These are phyloP conservation scores for Arachnopeziza araneosa DNA, from an alignment of 2,329 filamentous ascomycete species.

Conservation along the genomic window DNA sequence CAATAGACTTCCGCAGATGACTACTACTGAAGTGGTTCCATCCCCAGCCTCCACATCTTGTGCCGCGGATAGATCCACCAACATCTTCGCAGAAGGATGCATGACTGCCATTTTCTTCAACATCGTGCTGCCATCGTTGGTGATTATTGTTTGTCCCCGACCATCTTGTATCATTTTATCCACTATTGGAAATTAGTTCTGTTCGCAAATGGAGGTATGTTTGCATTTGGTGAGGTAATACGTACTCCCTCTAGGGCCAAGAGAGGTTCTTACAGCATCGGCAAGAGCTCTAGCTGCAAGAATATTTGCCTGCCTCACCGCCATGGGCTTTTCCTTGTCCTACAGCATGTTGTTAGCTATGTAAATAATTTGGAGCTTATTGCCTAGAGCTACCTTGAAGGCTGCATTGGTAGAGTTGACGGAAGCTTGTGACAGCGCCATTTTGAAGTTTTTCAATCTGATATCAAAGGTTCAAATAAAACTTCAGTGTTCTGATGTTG, in stretches of 20 bases:
- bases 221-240: neutral
- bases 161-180: constrained; percentile 60
- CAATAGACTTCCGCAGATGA: constrained; percentile 91
- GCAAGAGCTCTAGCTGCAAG: constrained; percentile 95
- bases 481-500: constrained; percentile 6
- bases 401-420: constrained; percentile 52
- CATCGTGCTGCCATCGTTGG: constrained; percentile 99
- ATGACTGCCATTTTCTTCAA: constrained; percentile 98
- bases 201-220: neutral
- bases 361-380: constrained; percentile 15
- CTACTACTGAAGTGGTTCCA: constrained; percentile 95
- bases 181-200: constrained; percentile 15
- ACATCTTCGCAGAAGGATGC: constrained; percentile 99
- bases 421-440: constrained; percentile 36
- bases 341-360: constrained; percentile 32
- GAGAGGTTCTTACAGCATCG: constrained; percentile 93
- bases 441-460: constrained; percentile 32
- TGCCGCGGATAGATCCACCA: constrained; percentile 92
- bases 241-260: constrained; percentile 78
- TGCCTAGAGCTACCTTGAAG: constrained; percentile 51
- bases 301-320: constrained; percentile 93
- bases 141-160: constrained; percentile 89
- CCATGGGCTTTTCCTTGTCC: constrained; percentile 98
- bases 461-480: constrained; percentile 10
- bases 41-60: constrained; percentile 98